Conservation (phyloP, 805 yeast genomes). For the Metschnikowia gelsemii region DNA sequence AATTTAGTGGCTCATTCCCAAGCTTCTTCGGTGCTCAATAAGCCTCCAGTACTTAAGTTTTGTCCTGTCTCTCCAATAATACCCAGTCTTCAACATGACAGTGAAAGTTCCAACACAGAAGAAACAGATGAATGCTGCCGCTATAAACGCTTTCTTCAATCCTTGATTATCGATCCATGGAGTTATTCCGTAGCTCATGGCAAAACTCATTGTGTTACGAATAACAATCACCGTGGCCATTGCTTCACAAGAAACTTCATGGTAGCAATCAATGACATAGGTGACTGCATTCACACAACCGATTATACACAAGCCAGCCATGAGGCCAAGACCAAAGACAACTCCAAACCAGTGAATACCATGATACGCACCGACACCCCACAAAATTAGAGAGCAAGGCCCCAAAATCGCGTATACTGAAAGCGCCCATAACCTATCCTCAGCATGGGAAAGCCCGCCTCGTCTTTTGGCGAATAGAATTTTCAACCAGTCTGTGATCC, state of each 20-base stretch:
- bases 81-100: constrained; percentile 37
- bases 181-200: constrained; percentile 58
- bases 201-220: constrained; percentile 59
- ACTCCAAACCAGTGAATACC: constrained; percentile 27
- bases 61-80: constrained; percentile 35
- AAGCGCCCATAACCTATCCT: constrained; percentile 18
- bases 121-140: constrained; percentile 53
- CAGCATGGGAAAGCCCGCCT: constrained; percentile 18
- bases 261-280: constrained; percentile 29
- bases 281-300: constrained; percentile 30
- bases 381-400: constrained; percentile 20
- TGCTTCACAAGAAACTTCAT: constrained; percentile 30
- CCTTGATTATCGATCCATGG: constrained; percentile 57
- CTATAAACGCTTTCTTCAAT: constrained; percentile 54
- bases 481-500: constrained; percentile 18
- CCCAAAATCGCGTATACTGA: constrained; percentile 19
- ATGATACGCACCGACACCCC: constrained; percentile 27
- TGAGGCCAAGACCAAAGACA: constrained; percentile 27
- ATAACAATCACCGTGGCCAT: constrained; percentile 53
- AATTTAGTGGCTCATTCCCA: constrained; percentile 13
- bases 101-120: constrained; percentile 47
- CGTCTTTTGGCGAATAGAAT: constrained; percentile 15
- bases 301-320: constrained; percentile 23
- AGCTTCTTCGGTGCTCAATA: constrained; percentile 22
- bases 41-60: constrained; percentile 35